Conservation (phyloP, 2,329 filamentous ascomycete genomes). For the Aquanectria penicillioides region DNA sequence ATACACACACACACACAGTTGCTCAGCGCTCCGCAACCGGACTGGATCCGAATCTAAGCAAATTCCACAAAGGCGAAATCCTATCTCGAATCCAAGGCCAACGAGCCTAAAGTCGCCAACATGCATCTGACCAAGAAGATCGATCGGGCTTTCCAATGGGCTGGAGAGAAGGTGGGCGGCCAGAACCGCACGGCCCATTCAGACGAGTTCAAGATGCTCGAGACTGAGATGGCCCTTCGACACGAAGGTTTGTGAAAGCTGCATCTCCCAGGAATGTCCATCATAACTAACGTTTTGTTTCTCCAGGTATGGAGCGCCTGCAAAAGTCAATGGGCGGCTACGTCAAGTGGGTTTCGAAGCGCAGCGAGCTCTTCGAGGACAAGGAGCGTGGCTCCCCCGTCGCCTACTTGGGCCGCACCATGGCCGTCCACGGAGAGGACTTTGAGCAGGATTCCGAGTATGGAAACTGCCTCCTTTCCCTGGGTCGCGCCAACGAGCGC, state of each 20-base stretch:
- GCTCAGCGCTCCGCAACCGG: too few species aligned
- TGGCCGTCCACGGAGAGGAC: conserved; percentile 91
- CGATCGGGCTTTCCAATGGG: conserved; percentile 97
- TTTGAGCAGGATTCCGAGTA: conserved; percentile 93
- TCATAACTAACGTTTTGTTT: conserved; percentile 14
- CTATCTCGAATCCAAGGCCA: conserved; percentile 10
- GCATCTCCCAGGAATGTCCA: not conserved
- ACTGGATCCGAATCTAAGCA: conserved; percentile 38
- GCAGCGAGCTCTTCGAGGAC: conserved; percentile 81
- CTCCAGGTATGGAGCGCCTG: conserved; percentile 87
- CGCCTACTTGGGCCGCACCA: conserved; percentile 81
- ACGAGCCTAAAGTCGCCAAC: conserved; percentile 28
- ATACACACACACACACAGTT: too few species aligned
- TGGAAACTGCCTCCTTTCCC: conserved; percentile 83
- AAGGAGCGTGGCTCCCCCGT: conserved; percentile 87
- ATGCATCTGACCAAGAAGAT: conserved; percentile 83
- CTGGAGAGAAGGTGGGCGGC: conserved; percentile 93
- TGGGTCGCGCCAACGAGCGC: conserved; percentile 87
- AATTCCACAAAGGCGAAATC: not conserved
- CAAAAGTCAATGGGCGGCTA: conserved; percentile 88
- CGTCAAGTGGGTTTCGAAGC: conserved; percentile 86
- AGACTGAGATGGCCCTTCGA: conserved; percentile 88
- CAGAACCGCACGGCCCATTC: conserved; percentile 88
- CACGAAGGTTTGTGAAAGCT: conserved; percentile 75
- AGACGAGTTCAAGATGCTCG: conserved; percentile 90